Percentiles rank a stretch among this genome's conserved stretches.
These are phyloP conservation scores for Coprinopsis marcescibilis DNA, from an alignment of 768 basidiomycete genomes.

Conservation along the genomic window DNA sequence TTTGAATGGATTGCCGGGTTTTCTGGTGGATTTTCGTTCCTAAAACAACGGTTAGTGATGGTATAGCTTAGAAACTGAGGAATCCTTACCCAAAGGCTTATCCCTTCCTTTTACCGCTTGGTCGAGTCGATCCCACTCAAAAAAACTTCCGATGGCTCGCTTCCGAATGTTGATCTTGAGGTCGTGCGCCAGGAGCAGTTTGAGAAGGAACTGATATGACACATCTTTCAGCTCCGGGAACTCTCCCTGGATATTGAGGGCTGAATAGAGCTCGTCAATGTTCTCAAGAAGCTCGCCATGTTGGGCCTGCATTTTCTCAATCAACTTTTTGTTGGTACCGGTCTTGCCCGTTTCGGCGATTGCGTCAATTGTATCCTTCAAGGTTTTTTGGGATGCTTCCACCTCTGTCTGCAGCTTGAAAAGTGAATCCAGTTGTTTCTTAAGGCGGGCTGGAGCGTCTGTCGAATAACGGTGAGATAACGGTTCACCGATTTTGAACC, in stretches of 20 bases:
- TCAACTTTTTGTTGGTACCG: background rate
- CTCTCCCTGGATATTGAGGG: background rate
- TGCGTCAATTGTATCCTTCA: background rate
- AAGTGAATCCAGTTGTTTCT: background rate
- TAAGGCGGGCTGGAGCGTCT: background rate
- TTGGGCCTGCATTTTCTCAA: background rate
- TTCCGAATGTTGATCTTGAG: background rate
- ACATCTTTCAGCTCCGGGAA: background rate
- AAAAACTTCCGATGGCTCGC: background rate
- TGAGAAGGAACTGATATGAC: background rate
- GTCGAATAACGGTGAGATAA: background rate
- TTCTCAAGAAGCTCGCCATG: background rate
- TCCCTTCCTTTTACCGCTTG: background rate
- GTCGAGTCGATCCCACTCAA: background rate
- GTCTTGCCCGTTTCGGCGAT: background rate
- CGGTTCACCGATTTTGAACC: background rate
- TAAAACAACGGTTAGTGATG: conserved; percentile 9
- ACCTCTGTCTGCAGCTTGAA: background rate
- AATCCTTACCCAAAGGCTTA: background rate
- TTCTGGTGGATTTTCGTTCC: conserved; percentile 19
- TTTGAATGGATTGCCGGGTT: conserved; percentile 25
- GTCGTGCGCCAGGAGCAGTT: background rate
- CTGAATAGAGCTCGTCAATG: background rate
- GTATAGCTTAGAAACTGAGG: background rate
- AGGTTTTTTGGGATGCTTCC: background rate